Evolutionary conservation across 495 filamentous ascomycete genomes (phyloP).

Genomic region (Podospora pseudocomata): DNA sequence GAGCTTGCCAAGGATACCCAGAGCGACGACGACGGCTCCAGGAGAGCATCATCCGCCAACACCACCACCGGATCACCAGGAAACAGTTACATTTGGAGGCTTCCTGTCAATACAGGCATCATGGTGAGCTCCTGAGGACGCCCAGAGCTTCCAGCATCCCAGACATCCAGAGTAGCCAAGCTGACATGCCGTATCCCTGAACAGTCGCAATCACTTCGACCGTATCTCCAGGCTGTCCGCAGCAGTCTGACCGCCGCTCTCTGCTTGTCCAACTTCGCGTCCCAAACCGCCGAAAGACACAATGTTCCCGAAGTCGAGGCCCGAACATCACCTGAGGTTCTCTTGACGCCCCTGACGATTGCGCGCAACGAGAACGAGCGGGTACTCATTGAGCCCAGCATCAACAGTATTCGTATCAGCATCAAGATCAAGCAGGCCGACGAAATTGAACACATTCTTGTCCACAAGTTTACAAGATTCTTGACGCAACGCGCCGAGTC

Average conservation of each 20-base stretch:
- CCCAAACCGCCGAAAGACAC: conserved; percentile 90
- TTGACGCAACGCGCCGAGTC: conserved; percentile 93
- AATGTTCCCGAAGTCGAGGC: conserved; percentile 98
- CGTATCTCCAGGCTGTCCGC: conserved; percentile 94
- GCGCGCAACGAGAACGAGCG: conserved; percentile 93
- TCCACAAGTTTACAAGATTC: conserved; percentile 97
- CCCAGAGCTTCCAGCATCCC: not conserved
- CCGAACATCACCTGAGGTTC: conserved; percentile 81
- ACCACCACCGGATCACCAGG: not conserved
- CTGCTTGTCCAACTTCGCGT: conserved; percentile 94
- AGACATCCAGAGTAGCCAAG: conserved; percentile 4
- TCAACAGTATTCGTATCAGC: conserved; percentile 92
- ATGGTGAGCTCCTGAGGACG: conserved; percentile 22
- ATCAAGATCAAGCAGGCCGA: conserved; percentile 99
- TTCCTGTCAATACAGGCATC: conserved; percentile 6
- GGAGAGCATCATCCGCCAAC: not conserved
- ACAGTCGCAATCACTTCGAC: conserved; percentile 95
- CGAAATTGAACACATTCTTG: conserved; percentile 95
- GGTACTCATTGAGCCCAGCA: conserved; percentile 87
- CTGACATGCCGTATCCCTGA: not conserved
- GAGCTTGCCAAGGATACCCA: conserved; percentile 11
- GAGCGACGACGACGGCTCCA: conserved; percentile 4
- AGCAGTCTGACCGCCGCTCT: conserved; percentile 91
- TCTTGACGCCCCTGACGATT: conserved; percentile 86
- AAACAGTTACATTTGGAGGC: not conserved